A percentile compares a stretch with the other conserved stretches of the same genome.
phyloP scores from a whole-genome alignment of 2,329 filamentous ascomycete genomes.

The Westerdykella aurantiaca region DNA sequence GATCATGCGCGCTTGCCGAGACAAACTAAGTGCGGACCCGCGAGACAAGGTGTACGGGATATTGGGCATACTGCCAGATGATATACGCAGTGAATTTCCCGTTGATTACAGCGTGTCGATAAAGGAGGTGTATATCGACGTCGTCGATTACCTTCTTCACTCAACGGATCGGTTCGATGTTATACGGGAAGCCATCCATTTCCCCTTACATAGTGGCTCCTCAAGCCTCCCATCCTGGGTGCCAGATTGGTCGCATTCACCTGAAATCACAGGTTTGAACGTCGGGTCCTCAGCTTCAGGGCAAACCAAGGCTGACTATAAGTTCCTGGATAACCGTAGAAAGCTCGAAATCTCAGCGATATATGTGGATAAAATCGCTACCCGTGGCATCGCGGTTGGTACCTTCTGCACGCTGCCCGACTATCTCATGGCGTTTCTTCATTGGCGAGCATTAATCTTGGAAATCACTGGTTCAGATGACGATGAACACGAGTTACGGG shows the following conservation, averaged over 20 bases:
- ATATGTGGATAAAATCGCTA: constrained; percentile 23
- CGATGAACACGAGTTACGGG: not conserved
- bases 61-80: constrained; percentile 27
- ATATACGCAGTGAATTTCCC: constrained; percentile 20
- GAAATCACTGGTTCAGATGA: constrained; percentile 5
- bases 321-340: constrained; percentile 17
- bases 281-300: constrained; percentile 18
- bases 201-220: constrained; percentile 18
- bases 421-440: constrained; percentile 35
- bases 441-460: constrained; percentile 30
- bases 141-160: constrained; percentile 28
- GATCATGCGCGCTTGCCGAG: constrained; percentile 18
- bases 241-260: constrained; percentile 35
- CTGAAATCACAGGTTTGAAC: constrained; percentile 12
- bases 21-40: constrained; percentile 26
- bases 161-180: constrained; percentile 27
- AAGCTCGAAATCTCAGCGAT: constrained; percentile 29
- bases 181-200: constrained; percentile 35
- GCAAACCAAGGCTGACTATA: constrained; percentile 10
- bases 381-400: constrained; percentile 24
- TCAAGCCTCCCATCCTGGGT: constrained; percentile 31
- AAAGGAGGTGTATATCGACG: constrained; percentile 32
- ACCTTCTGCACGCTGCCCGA: constrained; percentile 23
- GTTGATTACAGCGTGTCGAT: constrained; percentile 30
- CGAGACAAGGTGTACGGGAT: constrained; percentile 38